Conservation (phyloP, 768 basidiomycete species). For the Dacryopinax spathularia region DNA sequence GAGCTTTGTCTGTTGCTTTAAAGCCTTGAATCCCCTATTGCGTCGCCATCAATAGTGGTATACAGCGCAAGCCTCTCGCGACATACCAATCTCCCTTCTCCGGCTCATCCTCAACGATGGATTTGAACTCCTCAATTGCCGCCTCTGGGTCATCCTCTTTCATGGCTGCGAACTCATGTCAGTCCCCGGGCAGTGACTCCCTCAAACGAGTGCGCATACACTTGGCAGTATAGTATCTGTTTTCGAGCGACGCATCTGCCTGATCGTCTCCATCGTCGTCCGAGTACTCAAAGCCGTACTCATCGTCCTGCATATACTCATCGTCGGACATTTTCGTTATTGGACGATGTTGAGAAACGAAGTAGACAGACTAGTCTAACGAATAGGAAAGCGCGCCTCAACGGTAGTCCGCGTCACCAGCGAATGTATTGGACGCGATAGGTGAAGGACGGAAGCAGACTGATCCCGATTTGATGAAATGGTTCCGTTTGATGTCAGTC, state of each 20-base stretch:
- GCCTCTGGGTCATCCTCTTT: slow-evolving; percentile 90
- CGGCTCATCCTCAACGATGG: slow-evolving; percentile 80
- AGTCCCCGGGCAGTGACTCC: neutral
- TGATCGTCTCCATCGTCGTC: slow-evolving; percentile 68
- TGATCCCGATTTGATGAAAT: slow-evolving; percentile 4
- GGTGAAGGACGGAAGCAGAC: neutral
- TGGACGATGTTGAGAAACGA: neutral
- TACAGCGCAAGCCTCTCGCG: neutral
- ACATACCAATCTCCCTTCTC: slow-evolving; percentile 86
- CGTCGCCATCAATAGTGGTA: neutral
- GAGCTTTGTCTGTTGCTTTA: slow-evolving; percentile 94
- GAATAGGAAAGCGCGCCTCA: neutral
- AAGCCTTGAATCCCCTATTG: slow-evolving; percentile 90
- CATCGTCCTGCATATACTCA: slow-evolving; percentile 31
- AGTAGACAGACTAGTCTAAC: too few species aligned
- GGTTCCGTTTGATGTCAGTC: neutral
- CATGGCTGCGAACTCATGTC: slow-evolving; percentile 40
- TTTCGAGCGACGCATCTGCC: slow-evolving; percentile 82
- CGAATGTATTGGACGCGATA: neutral
- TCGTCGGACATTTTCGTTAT: neutral
- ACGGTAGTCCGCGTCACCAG: neutral
- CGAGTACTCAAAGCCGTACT: slow-evolving; percentile 94
- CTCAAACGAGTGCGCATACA: slow-evolving; percentile 35
- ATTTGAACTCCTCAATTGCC: slow-evolving; percentile 76
- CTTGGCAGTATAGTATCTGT: slow-evolving; percentile 96